Evolutionary conservation across 2,329 filamentous ascomycete genomes (phyloP), one percentile per base, ranked within the genome.

Genomic region (Fusarium sp.): DNA sequence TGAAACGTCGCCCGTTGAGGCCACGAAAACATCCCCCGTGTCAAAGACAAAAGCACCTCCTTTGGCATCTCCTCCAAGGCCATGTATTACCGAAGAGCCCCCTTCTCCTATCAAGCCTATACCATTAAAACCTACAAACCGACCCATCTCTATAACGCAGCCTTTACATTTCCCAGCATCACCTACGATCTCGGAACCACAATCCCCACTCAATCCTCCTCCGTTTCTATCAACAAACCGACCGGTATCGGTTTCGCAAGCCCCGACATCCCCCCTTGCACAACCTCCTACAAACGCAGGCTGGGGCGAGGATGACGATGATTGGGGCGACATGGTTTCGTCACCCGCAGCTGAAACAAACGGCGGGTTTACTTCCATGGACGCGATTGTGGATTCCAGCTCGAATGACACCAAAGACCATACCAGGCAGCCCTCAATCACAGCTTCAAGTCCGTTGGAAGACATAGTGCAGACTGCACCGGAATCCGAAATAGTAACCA

Each of bases 291-390:
- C 56, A 18, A 74, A 73, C 16, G 66, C 69, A 24, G 66, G 72
- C 30, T 68, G 65, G 42, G 64, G 44, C 9, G 58, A 70, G n/a
- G 71, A 73, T 51, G 76, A 75, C 1, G 78, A 85, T 48, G 88
- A 90, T 41, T 90, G 88, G 88, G 88, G 88, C 5, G 88, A 90
- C 68, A 90, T 90, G 88, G 82, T 90, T 38, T 78, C 81, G 7
- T 82, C 80, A 8, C 78, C 81, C 6, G 71, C 77, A 5, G 61
- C 36, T 5, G 61, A 64, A 42, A 59, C 68, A 39, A 74, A 77
- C 8, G 71, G 73, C 11, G 47, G 57, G 1, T 72, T 75, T 44
- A 28, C 65, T n/a, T 77, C 73, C 18, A 47, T 78, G 50, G 61
- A 75, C 16, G 72, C 61, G 24, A 60, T 72, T 54, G 44, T 72